phyloP scores from a whole-genome alignment of 805 yeast genomes.

The Vanderwaltozyma polyspora region DNA sequence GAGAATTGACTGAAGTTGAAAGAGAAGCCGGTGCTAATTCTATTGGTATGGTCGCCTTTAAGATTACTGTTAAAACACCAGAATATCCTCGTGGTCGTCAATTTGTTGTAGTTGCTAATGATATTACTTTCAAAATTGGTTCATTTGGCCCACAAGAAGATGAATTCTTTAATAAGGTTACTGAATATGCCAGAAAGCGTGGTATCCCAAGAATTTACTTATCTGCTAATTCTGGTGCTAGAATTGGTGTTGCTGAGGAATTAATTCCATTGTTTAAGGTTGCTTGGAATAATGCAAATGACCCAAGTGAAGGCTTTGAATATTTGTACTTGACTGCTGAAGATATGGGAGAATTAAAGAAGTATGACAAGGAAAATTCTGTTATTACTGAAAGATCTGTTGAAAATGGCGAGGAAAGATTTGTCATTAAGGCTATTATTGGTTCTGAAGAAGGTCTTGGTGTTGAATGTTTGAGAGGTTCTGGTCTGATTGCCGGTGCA shows the following conservation, averaged over 20 bases:
- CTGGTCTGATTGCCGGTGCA: slow-evolving; percentile 98
- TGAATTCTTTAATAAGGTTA: slow-evolving; percentile 79
- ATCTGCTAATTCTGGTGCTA: slow-evolving; percentile 98
- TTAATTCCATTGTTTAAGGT: slow-evolving; percentile 79
- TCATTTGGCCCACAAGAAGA: slow-evolving; percentile 98
- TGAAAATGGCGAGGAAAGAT: slow-evolving; percentile 75
- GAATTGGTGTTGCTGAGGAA: slow-evolving; percentile 97
- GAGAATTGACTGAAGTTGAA: slow-evolving; percentile 69
- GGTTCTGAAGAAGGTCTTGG: slow-evolving; percentile 97
- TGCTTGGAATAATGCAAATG: slow-evolving; percentile 74
- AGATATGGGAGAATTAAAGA: slow-evolving; percentile 44
- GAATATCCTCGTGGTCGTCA: slow-evolving; percentile 95
- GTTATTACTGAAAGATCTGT: slow-evolving; percentile 69
- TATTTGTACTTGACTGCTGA: slow-evolving; percentile 75
- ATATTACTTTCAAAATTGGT: slow-evolving; percentile 95
- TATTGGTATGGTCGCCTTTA: slow-evolving; percentile 97
- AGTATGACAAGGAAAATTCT: slow-evolving; percentile 46
- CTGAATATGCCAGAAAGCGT: slow-evolving; percentile 76
- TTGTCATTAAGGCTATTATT: slow-evolving; percentile 70
- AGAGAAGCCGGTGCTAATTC: slow-evolving; percentile 94
- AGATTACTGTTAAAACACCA: slow-evolving; percentile 81
- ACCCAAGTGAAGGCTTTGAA: slow-evolving; percentile 78
- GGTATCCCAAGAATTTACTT: slow-evolving; percentile 94
- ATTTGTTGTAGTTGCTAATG: slow-evolving; percentile 87
- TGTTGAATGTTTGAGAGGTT: slow-evolving; percentile 95